Conservation (phyloP, 2,329 filamentous ascomycete species). For the Amauroascus niger region DNA sequence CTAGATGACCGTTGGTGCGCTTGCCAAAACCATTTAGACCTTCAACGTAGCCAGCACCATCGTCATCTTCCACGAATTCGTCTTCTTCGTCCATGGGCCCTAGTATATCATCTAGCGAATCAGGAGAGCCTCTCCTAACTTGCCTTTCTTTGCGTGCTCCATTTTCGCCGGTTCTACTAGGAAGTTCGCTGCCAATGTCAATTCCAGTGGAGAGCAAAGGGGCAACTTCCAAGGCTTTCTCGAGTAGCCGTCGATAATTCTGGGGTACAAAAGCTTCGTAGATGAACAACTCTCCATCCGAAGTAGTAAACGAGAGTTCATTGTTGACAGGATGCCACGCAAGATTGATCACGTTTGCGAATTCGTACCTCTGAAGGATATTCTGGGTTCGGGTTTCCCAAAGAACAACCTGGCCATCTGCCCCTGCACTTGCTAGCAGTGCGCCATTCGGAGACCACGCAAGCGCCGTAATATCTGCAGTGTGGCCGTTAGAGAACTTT, state of each 20-base stretch:
- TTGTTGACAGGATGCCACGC: conserved; percentile 89
- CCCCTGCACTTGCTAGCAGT: conserved; percentile 58
- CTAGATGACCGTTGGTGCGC: conserved; percentile 45
- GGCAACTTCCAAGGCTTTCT: conserved; percentile 57
- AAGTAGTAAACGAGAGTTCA: conserved; percentile 80
- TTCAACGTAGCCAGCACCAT: conserved; percentile 77
- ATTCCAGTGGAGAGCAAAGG: conserved; percentile 79
- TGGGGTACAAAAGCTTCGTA: conserved; percentile 51
- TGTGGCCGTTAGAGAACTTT: conserved; percentile 67
- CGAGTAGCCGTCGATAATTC: conserved; percentile 42
- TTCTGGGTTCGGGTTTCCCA: conserved; percentile 89
- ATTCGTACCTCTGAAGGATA: conserved; percentile 66
- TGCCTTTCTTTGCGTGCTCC: conserved; percentile 36
- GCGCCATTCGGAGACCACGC: conserved; percentile 94
- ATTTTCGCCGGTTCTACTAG: conserved; percentile 47
- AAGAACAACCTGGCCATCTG: conserved; percentile 45
- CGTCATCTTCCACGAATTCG: conserved; percentile 89
- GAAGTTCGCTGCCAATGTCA: conserved; percentile 58
- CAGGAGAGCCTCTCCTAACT: conserved; percentile 54
- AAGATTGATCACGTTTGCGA: conserved; percentile 73
- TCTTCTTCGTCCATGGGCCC: conserved; percentile 55
- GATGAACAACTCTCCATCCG: conserved; percentile 87
- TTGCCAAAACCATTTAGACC: conserved; percentile 56
- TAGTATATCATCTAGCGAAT: conserved; percentile 76
- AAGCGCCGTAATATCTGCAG: conserved; percentile 72